These are phyloP conservation scores for Luzula sylvatica DNA, from an alignment of 176 grass and related monocot genomes.

Conservation along the genomic window DNA sequence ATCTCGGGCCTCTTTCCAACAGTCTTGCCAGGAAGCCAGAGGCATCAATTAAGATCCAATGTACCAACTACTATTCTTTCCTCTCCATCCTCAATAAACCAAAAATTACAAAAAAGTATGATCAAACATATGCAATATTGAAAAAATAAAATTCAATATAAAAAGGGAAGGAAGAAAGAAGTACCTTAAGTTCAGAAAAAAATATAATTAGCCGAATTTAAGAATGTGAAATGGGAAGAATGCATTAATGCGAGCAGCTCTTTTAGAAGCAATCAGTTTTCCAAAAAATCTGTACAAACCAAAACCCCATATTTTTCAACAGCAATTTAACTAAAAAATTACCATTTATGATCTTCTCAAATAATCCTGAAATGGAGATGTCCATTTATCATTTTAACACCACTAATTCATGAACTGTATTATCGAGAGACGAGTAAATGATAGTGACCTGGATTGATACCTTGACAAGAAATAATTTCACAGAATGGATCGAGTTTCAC, in stretches of 20 bases:
- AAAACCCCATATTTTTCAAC: too few species aligned
- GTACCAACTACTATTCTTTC: constrained; percentile 76
- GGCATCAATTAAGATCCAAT: constrained; percentile 83
- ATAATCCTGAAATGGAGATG: too few species aligned
- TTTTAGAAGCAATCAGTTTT: constrained; percentile 66
- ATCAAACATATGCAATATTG: neutral
- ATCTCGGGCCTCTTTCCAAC: constrained; percentile 70
- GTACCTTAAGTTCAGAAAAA: constrained; percentile 74
- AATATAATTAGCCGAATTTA: constrained; percentile 39
- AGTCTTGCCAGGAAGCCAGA: constrained; percentile 65
- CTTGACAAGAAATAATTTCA: too few species aligned
- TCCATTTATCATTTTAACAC: too few species aligned
- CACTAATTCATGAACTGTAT: too few species aligned
- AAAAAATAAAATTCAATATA: too few species aligned
- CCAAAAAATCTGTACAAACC: constrained; percentile 70
- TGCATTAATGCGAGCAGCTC: constrained; percentile 86
- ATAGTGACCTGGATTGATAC: too few species aligned
- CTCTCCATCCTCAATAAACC: constrained; percentile 65
- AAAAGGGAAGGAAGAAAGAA: neutral
- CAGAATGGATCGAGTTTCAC: too few species aligned
- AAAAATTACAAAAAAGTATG: constrained; percentile 23
- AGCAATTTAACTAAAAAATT: too few species aligned
- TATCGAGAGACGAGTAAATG: too few species aligned
- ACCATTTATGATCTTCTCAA: too few species aligned
- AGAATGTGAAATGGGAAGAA: constrained; percentile 42